Conservation (phyloP, 2,329 filamentous ascomycete genomes). For the Chaetothyriales sp. region DNA sequence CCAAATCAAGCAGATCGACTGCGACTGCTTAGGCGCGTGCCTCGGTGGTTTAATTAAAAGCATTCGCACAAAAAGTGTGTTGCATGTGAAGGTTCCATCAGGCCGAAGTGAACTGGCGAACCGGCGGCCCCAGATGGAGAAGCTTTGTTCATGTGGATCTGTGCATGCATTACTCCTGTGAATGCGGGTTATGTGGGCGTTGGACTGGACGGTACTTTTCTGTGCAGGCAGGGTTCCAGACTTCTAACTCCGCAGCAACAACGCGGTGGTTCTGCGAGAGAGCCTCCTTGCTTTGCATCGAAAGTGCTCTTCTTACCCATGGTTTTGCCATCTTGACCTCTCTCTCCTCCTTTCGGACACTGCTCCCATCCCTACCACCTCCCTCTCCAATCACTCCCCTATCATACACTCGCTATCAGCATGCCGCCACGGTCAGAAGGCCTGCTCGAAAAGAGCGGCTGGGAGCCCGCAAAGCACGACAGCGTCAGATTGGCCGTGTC, state of each 20-base stretch:
- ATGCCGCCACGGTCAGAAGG: constrained; percentile 4
- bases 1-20: not conserved
- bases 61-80: not conserved
- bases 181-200: not conserved
- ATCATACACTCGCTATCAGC: not conserved
- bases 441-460: constrained; percentile 17
- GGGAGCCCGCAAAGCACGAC: constrained; percentile 8
- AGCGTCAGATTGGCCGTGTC: constrained; percentile 1
- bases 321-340: not conserved
- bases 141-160: not conserved
- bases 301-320: not conserved
- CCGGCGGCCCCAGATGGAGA: not conserved
- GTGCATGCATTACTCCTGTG: not conserved
- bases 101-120: not conserved
- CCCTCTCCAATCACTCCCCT: not conserved
- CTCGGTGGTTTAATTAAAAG: not conserved
- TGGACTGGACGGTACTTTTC: too few relatives aligned
- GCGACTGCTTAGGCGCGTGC: not conserved
- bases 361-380: not conserved
- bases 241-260: not conserved
- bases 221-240: not conserved
- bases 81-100: not conserved
- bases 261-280: not conserved
- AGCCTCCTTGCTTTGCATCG: not conserved
- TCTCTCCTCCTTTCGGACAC: not conserved